Percentiles rank a stretch among this genome's conserved stretches.
These are phyloP conservation scores for Trapa bicornis DNA, from an alignment of 345 rosid genomes.

Conservation along the genomic window DNA sequence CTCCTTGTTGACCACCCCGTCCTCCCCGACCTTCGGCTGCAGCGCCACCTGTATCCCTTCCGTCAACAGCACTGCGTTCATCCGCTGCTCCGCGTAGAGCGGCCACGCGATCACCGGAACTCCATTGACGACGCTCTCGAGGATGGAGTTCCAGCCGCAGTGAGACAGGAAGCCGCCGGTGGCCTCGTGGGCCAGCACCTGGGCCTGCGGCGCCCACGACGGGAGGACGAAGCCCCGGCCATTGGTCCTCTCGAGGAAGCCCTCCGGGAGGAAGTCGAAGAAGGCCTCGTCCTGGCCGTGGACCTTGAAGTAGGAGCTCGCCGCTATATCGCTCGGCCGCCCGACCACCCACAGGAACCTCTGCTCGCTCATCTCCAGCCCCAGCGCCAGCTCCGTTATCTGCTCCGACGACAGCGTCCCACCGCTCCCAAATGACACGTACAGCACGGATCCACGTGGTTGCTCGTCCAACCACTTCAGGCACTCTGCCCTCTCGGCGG, in stretches of 20 bases:
- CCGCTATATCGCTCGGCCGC: constrained; percentile 36
- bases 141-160: constrained; percentile 83
- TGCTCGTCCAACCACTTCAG: constrained; percentile 69
- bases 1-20: constrained; percentile 28
- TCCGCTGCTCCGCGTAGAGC: constrained; percentile 70
- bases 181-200: constrained; percentile 55
- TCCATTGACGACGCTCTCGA: constrained; percentile 64
- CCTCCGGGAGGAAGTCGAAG: constrained; percentile 42
- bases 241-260: constrained; percentile 55
- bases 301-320: constrained; percentile 37
- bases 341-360: constrained; percentile 75
- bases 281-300: constrained; percentile 34
- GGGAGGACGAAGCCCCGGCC: constrained; percentile 47
- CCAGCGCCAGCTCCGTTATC: constrained; percentile 59
- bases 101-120: constrained; percentile 89
- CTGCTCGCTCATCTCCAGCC: constrained; percentile 67
- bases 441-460: constrained; percentile 72
- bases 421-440: constrained; percentile 82
- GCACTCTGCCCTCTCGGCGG: constrained; percentile 23
- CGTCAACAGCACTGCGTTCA: constrained; percentile 52
- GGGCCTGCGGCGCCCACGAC: constrained; percentile 85
- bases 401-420: constrained; percentile 65
- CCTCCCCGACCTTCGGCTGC: constrained; percentile 21
- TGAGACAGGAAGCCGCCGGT: constrained; percentile 78
- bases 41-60: constrained; percentile 41